Conservation (phyloP, 169 alveolate species). For the Plasmodium gonderi region DNA sequence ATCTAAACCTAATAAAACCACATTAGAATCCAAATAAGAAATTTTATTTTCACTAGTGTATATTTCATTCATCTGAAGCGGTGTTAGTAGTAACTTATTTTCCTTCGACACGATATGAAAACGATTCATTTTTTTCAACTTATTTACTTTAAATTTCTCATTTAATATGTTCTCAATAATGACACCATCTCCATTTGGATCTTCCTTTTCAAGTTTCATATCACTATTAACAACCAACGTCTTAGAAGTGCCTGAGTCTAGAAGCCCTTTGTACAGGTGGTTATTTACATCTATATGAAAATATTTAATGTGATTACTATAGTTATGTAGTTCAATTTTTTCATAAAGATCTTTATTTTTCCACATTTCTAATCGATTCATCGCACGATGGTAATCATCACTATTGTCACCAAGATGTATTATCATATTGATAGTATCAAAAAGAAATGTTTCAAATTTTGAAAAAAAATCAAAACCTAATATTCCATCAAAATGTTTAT, state of each 20-base stretch:
- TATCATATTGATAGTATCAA: slow-evolving; percentile 15
- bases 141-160: slow-evolving; percentile 10
- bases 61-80: not conserved
- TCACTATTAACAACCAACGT: slow-evolving; percentile 21
- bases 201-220: not conserved
- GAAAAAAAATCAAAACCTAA: slow-evolving; percentile 62
- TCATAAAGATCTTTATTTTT: not conserved
- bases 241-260: slow-evolving; percentile 39
- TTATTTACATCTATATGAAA: slow-evolving; percentile 2
- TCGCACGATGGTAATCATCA: not conserved
- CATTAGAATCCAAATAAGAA: slow-evolving; percentile 11
- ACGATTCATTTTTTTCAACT: not conserved
- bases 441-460: not conserved
- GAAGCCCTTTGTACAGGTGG: slow-evolving; percentile 14
- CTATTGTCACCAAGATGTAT: not conserved
- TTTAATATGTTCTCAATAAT: slow-evolving; percentile 37
- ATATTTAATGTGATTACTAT: slow-evolving; percentile 26
- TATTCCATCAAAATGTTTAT: slow-evolving; percentile 48
- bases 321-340: slow-evolving; percentile 2
- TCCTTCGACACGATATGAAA: slow-evolving; percentile 5
- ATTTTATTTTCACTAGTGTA: slow-evolving; percentile 3
- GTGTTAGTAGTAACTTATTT: not conserved
- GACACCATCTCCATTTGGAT: not conserved
- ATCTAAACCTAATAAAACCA: slow-evolving; percentile 45
- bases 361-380: not conserved